Evolutionary conservation across 208 protist species (phyloP).

Genomic region (Kentomonas sorsogonicus): DNA sequence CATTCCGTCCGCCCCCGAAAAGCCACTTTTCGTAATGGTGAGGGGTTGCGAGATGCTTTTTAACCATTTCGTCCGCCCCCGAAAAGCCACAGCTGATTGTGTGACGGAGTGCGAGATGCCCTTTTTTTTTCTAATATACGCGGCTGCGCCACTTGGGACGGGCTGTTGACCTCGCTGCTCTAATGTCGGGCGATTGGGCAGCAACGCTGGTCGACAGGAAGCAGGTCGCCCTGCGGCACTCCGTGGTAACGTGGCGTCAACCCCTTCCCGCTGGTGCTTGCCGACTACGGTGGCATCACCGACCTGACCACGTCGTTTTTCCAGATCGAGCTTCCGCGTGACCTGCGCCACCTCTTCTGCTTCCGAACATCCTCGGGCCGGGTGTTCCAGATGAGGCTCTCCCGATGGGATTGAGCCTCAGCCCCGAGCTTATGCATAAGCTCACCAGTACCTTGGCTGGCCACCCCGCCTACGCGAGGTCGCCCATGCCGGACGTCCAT

Average conservation of each 20-base stretch:
- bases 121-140: too few relatives aligned
- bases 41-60: too few relatives aligned
- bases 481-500: background rate
- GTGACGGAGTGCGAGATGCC: too few relatives aligned
- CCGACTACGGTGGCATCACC: constrained; percentile 3
- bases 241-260: background rate
- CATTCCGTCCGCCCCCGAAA: too few relatives aligned
- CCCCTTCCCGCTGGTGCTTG: background rate
- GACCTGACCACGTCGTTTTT: constrained; percentile 14
- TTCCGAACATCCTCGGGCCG: background rate
- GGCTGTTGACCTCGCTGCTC: constrained; percentile 9
- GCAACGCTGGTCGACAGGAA: constrained; percentile 2
- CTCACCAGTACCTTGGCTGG: background rate
- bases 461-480: background rate
- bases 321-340: constrained; percentile 5
- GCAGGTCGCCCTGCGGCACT: background rate
- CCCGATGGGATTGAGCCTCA: background rate
- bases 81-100: too few relatives aligned
- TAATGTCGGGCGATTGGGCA: constrained; percentile 8
- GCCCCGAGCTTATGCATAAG: constrained; percentile 1
- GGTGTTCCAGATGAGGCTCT: constrained; percentile 12
- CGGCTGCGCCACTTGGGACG: too few relatives aligned
- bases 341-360: constrained; percentile 2
- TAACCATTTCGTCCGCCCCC: too few relatives aligned
- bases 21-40: too few relatives aligned